Evolutionary conservation across 148 eudicot species (phyloP).

Genomic region (Dianthus caryophyllus): DNA sequence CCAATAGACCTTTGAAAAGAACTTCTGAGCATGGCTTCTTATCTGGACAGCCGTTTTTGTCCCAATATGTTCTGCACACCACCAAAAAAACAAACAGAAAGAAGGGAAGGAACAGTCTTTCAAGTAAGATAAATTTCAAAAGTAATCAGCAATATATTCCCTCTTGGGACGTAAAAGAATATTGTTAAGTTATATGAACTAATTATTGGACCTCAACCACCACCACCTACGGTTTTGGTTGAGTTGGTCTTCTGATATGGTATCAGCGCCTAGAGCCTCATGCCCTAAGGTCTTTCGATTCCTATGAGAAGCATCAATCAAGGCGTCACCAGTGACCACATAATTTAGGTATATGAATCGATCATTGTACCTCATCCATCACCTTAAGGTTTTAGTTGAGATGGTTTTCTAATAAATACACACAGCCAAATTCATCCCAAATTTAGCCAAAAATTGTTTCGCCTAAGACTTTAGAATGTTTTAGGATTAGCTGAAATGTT

Average conservation of each 20-base stretch:
- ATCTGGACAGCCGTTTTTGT: constrained; percentile 99
- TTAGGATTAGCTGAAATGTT: neutral
- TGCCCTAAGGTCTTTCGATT: too few species aligned
- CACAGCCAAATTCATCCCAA: neutral
- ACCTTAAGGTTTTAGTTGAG: too few species aligned
- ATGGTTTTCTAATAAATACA: too few species aligned
- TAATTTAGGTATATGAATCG: too few species aligned
- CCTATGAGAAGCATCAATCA: too few species aligned
- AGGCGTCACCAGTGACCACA: too few species aligned
- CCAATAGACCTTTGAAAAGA: constrained; percentile 88
- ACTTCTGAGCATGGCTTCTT: constrained; percentile 98
- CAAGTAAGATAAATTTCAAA: constrained; percentile 37
- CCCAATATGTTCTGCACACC: constrained; percentile 83
- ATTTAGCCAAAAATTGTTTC: constrained; percentile 3
- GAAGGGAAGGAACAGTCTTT: constrained; percentile 32
- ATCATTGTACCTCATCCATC: too few species aligned
- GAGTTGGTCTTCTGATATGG: too few species aligned
- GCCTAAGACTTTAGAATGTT: neutral
- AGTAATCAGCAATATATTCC: constrained; percentile 11
- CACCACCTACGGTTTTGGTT: too few species aligned
- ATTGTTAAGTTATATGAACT: too few species aligned
- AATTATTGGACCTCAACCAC: too few species aligned
- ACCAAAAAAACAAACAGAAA: constrained; percentile 33
- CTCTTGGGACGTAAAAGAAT: constrained; percentile 16
- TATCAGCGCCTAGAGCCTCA: too few species aligned